phyloP scores from a whole-genome alignment of 1,284 basidiomycete species.

The Leccinum subrobustum region DNA sequence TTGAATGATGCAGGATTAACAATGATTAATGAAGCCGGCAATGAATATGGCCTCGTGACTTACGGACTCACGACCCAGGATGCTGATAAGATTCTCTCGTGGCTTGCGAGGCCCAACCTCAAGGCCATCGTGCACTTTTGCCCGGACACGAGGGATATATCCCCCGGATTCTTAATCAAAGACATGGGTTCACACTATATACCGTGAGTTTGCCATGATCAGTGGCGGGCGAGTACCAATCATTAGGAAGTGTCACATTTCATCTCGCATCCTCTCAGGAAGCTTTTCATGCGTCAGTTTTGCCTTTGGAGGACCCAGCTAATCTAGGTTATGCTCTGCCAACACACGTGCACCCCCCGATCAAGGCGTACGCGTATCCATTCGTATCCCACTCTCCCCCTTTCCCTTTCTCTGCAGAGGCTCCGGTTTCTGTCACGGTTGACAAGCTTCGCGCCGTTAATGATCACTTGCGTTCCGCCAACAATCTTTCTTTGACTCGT shows the following conservation, averaged over 20 bases:
- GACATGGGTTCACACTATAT: constrained; percentile 26
- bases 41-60: constrained; percentile 39
- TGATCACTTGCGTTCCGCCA: constrained; percentile 40
- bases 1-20: constrained; percentile 20
- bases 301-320: constrained; percentile 29
- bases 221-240: not conserved
- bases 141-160: constrained; percentile 30
- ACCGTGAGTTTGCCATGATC: constrained; percentile 28
- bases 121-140: constrained; percentile 41
- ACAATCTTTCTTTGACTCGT: constrained; percentile 42
- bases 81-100: constrained; percentile 21
- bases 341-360: constrained; percentile 30
- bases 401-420: constrained; percentile 38
- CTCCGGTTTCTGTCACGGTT: constrained; percentile 34
- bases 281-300: constrained; percentile 35
- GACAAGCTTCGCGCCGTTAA: constrained; percentile 29
- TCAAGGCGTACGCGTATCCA: constrained; percentile 40
- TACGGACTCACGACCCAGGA: constrained; percentile 35
- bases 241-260: constrained; percentile 33
- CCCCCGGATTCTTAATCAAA: constrained; percentile 32
- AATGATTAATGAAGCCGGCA: constrained; percentile 9
- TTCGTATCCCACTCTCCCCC: constrained; percentile 37
- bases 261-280: constrained; percentile 43
- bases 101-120: constrained; percentile 22
- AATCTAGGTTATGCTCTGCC: constrained; percentile 29